Conservation (phyloP, 805 yeast species). For the Schwanniomyces occidentalis region DNA sequence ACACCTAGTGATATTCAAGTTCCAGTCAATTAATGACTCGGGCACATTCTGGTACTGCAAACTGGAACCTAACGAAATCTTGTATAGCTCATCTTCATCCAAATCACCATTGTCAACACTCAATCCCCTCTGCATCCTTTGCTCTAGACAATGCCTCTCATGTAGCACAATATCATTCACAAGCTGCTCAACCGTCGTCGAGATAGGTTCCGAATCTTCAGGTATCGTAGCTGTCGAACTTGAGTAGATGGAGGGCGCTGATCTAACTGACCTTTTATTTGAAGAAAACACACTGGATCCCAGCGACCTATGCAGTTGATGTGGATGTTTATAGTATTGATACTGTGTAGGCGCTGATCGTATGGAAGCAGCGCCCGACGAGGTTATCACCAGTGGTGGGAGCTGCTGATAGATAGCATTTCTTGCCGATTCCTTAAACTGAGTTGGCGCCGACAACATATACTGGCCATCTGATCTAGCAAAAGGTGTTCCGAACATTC, state of each 20-base stretch:
- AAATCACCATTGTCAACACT: slow-evolving; percentile 10
- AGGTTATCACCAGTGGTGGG: slow-evolving; percentile 26
- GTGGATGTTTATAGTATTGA: slow-evolving; percentile 14
- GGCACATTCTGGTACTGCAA: slow-evolving; percentile 38
- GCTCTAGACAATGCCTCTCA: slow-evolving; percentile 28
- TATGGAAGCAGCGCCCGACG: slow-evolving; percentile 30
- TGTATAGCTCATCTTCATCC: slow-evolving; percentile 26
- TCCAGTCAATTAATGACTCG: slow-evolving; percentile 52
- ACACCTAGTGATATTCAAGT: slow-evolving; percentile 50
- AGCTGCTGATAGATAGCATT: slow-evolving; percentile 45
- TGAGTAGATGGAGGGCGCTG: slow-evolving; percentile 45
- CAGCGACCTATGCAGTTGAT: slow-evolving; percentile 32
- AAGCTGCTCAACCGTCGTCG: slow-evolving; percentile 44
- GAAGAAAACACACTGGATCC: slow-evolving; percentile 38
- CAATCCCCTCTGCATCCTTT: slow-evolving; percentile 9
- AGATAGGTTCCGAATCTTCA: slow-evolving; percentile 42
- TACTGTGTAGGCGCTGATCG: slow-evolving; percentile 42
- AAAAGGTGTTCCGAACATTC: slow-evolving; percentile 33
- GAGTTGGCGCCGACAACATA: slow-evolving; percentile 38
- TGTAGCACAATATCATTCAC: slow-evolving; percentile 42
- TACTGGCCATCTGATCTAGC: slow-evolving; percentile 24
- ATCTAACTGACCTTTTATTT: slow-evolving; percentile 37
- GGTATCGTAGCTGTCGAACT: slow-evolving; percentile 46
- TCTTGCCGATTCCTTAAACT: slow-evolving; percentile 43
- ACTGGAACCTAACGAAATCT: slow-evolving; percentile 42